Percentiles rank a stretch among this genome's conserved stretches.
Evolutionary conservation across 164 flowering plant genomes (phyloP).

Genomic region (Berberis thunbergii): DNA sequence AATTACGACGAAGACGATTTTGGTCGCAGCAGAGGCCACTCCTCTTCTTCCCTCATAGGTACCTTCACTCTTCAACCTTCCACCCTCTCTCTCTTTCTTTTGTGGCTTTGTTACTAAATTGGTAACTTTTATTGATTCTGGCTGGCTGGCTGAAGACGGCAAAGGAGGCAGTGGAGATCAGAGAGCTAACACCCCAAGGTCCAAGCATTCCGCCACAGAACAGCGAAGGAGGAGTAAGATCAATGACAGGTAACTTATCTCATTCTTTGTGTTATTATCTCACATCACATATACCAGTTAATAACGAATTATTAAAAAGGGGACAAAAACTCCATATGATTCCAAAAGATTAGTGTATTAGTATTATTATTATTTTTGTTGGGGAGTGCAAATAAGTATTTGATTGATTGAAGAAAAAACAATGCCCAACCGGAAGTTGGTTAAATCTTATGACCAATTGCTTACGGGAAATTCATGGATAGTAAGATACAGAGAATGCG

Average conservation of each 20-base stretch:
- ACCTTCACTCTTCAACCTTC: neutral
- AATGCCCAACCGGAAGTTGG: too few species aligned
- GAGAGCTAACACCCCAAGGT: conserved; percentile 57
- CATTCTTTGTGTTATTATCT: neutral
- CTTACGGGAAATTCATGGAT: too few species aligned
- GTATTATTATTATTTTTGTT: too few species aligned
- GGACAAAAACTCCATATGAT: neutral
- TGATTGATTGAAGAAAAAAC: too few species aligned
- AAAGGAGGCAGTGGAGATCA: conserved; percentile 39
- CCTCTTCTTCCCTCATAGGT: neutral
- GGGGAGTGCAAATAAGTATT: too few species aligned
- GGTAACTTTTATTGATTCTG: neutral
- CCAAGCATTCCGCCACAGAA: conserved; percentile 95
- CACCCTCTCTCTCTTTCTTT: too few species aligned
- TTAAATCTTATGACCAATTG: too few species aligned
- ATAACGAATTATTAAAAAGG: neutral
- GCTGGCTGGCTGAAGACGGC: neutral
- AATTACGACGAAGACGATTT: conserved; percentile 44
- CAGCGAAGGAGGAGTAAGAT: conserved; percentile 95
- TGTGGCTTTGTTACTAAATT: too few species aligned
- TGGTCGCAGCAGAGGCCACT: conserved; percentile 36
- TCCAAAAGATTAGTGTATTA: too few species aligned
- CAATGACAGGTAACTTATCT: conserved; percentile 65
- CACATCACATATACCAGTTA: too few species aligned
- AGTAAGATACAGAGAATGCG: too few species aligned